phyloP scores from a whole-genome alignment of 805 yeast species.

The Zygosaccharomyces bailii region DNA sequence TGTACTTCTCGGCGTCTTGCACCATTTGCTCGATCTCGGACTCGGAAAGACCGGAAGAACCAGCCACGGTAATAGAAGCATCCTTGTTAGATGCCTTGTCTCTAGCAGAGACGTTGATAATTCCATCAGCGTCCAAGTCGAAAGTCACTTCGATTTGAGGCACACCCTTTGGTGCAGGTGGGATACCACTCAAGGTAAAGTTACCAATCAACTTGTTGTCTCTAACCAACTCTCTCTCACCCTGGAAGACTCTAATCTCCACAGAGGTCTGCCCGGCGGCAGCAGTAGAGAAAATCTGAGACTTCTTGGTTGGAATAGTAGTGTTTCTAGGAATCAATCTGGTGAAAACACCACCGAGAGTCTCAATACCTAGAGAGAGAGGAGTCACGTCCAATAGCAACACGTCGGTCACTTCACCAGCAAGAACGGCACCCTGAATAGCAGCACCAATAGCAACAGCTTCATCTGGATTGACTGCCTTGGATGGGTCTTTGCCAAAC shows the following conservation, averaged over 20 bases:
- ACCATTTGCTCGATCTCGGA: constrained; percentile 89
- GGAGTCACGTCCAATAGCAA: constrained; percentile 86
- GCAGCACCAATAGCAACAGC: constrained; percentile 97
- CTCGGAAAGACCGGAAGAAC: constrained; percentile 89
- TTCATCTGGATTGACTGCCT: constrained; percentile 92
- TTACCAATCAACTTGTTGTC: constrained; percentile 97
- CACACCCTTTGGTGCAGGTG: constrained; percentile 76
- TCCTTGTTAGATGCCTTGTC: constrained; percentile 93
- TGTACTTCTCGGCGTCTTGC: constrained; percentile 82
- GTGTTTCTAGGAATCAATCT: constrained; percentile 86
- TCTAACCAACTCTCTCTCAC: constrained; percentile 97
- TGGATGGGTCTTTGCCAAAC: constrained; percentile 81
- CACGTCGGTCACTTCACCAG: constrained; percentile 93
- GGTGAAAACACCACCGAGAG: constrained; percentile 97
- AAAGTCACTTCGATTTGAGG: constrained; percentile 86
- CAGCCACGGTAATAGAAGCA: constrained; percentile 94
- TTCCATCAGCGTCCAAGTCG: constrained; percentile 97
- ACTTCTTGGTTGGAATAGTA: constrained; percentile 94
- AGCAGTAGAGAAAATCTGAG: constrained; percentile 94
- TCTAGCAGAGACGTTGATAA: constrained; percentile 89
- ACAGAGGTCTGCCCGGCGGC: constrained; percentile 96
- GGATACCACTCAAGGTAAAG: constrained; percentile 92
- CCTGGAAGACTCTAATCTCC: constrained; percentile 97
- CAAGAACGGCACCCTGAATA: constrained; percentile 93
- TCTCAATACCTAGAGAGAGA: constrained; percentile 89